A percentile compares a stretch with the other conserved stretches of the same genome.
Evolutionary conservation across 257 asterid species (phyloP).

Genomic region (Oldenlandia corymbosa): DNA sequence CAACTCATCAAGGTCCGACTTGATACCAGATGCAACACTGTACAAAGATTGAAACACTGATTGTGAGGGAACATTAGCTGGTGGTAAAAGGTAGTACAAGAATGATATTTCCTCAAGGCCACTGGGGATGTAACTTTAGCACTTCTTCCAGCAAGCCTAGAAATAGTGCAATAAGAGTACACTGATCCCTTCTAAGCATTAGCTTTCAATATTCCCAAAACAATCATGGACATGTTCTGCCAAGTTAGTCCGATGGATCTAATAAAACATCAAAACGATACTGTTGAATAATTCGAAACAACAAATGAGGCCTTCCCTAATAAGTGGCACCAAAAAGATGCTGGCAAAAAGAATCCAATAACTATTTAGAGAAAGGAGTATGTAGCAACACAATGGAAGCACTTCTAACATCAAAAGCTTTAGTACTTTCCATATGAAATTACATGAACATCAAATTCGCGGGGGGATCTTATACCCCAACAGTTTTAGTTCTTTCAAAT

Average conservation of each 20-base stretch:
- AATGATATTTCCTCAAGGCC: background rate
- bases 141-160: background rate
- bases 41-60: conserved; percentile 14
- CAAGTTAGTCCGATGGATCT: background rate
- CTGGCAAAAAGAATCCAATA: background rate
- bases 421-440: background rate
- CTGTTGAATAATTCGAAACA: background rate
- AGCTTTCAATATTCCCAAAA: background rate
- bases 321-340: background rate
- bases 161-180: background rate
- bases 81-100: background rate
- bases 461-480: background rate
- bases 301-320: background rate
- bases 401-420: background rate
- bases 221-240: background rate
- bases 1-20: conserved; percentile 64
- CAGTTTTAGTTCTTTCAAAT: background rate
- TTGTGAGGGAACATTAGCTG: background rate
- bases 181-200: background rate
- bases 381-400: background rate
- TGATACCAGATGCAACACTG: conserved; percentile 80
- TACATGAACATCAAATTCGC: background rate
- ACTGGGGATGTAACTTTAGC: background rate
- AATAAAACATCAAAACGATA: background rate
- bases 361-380: no score